Base-by-base conservation (phyloP, 257 asterid genomes). In the Voacanga thouarsii region DNA sequence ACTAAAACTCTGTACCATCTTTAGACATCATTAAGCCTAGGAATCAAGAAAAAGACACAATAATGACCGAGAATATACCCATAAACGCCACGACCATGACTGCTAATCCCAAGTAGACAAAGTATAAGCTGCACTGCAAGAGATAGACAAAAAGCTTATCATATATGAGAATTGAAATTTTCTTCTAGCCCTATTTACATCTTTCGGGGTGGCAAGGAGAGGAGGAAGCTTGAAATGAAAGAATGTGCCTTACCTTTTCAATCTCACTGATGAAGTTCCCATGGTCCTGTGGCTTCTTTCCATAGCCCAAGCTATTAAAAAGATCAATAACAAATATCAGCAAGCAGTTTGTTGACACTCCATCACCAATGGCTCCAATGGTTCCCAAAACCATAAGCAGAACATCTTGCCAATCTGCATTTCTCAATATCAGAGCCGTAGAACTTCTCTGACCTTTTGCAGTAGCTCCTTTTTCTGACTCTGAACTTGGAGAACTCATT, bases 361-460 rank as follows among this genome's bases (percentile, higher is more conserved):
- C 98, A 85, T 94, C 98, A 68, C 98, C 98, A n/a, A 94, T 84
- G 76, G 97, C 97, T 74, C 98, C 98, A 70, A 94, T 26, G n/a
- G 98, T 90, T 21, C 98, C 97, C 83, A 94, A 82, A 44, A 81
- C 50, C 97, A 92, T 89, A 6, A 94, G 91, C 79, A 87, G 55
- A 75, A 92, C 79, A 83, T 94, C 98, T 44, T 80, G 57, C 87
- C 89, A 33, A 75, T 92, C 95, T 18, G 97, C 96, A 81, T 85
- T 92, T 89, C 96, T 87, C 64, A 89, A 86, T 53, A 90, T 87
- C 49, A 86, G 76, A 23, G 67, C 74, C n/a, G 86, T 11, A 10
- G 90, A 88, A 55, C 81, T 85, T 60, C 57, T 85, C 64, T 23
- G 49, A 67, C 76, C 82, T 61, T 51, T 72, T 4, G 41, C 73